Base-by-base conservation (phyloP, 1,139 yeast species). In the Magnusiomyces fungicola region DNA sequence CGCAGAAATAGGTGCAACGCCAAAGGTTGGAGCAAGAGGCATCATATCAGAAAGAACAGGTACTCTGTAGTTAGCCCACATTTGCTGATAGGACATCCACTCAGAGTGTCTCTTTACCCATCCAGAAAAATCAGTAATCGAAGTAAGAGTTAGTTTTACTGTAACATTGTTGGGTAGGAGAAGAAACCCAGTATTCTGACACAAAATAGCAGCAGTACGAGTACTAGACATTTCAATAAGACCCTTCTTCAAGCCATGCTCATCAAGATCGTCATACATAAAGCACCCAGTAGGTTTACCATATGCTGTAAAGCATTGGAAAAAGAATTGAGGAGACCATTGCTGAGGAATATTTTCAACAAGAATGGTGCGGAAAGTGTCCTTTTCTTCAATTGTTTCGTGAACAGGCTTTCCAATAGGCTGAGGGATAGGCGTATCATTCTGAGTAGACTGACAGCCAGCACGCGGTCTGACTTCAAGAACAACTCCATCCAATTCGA, bases 241-340 rank as follows among this genome's bases (percentile, higher is more conserved):
- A 5, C 58, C 59, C 38, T 52, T 52, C 16, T 54, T 52, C 27
- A 43, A 44, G 29, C 53, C 53, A 45, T 42, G 44, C 32, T 55
- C 54, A 34, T 52, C 55, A 37, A 48, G 48, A 23, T 51, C 56
- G 24, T 56, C 54, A 45, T 54, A 56, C 33, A 56, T 51, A 34
- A 45, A 56, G 22, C 54, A 47, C 4, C 56, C 49, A 18, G 50
- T 48, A 23, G 51, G 51, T 10, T 38, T 43, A 5, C 49, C 52
- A 38, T 52, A 56, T 23, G 47, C 34, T 2, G 53, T n/a, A 41
- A 56, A 56, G 18, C 53, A 45, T 3, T 50, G 50, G 37, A 42
- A 55, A 22, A 56, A 42, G 14, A 47, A 48, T 24, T 46, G 48
- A 10, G 59, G 56, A 21, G 45, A 45, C 59, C 59, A 56, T 7